Evolutionary conservation across 192 early-diverging fungal species (phyloP).

Genomic region (Umbelopsis ramanniana): DNA sequence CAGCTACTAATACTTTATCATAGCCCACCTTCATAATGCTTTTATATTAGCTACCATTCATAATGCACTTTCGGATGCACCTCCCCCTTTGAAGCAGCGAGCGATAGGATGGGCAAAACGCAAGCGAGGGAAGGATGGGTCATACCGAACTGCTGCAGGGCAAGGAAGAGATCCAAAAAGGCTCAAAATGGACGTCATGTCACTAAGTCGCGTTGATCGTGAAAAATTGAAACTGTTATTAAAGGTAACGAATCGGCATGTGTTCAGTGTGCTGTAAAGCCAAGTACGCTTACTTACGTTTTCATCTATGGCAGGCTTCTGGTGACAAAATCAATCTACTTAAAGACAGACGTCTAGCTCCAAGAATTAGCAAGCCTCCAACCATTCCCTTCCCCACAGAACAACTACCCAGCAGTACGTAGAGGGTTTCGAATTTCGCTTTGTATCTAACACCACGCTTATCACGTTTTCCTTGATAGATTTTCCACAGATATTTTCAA

Average conservation of each 20-base stretch:
- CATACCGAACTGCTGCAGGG: slow-evolving; percentile 32
- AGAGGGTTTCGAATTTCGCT: slow-evolving; percentile 13
- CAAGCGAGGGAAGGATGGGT: slow-evolving; percentile 52
- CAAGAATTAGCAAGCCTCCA: slow-evolving; percentile 47
- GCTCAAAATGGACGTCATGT: slow-evolving; percentile 74
- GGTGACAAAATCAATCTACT: slow-evolving; percentile 28
- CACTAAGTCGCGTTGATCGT: slow-evolving; percentile 68
- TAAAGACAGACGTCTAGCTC: slow-evolving; percentile 29
- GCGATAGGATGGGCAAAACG: slow-evolving; percentile 60
- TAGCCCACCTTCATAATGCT: slow-evolving; percentile 69
- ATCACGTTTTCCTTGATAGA: slow-evolving; percentile 18
- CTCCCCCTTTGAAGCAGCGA: slow-evolving; percentile 64
- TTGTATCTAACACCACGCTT: not conserved
- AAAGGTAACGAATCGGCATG: slow-evolving; percentile 45
- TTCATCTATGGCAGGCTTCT: slow-evolving; percentile 6
- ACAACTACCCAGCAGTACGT: slow-evolving; percentile 55
- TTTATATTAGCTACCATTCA: slow-evolving; percentile 81
- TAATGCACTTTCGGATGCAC: slow-evolving; percentile 71
- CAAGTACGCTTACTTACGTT: not conserved
- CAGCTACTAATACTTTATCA: not conserved
- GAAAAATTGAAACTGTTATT: slow-evolving; percentile 65
- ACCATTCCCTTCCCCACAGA: slow-evolving; percentile 51
- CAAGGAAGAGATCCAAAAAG: slow-evolving; percentile 55
- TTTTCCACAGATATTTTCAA: slow-evolving; percentile 59
- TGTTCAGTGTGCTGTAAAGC: not conserved